These are phyloP conservation scores for Colletotrichum sp. DNA, from an alignment of 2,329 filamentous ascomycete species.

Conservation along the genomic window DNA sequence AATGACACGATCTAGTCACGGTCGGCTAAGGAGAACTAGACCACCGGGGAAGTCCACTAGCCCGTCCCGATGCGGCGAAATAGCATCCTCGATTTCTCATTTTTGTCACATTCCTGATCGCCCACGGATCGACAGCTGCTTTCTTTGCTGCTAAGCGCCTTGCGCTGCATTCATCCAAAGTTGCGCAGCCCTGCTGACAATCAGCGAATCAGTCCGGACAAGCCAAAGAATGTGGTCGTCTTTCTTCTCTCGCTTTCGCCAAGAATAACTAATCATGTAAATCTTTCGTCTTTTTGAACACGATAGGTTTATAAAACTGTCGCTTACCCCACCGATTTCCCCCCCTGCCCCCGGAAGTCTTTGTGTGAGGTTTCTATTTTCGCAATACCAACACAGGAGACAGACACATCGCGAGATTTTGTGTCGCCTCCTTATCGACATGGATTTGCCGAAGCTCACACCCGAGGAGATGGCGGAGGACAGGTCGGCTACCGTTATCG, in stretches of 20 bases:
- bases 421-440: neutral
- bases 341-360: neutral
- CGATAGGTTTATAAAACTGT: neutral
- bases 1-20: neutral
- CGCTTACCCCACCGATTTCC: neutral
- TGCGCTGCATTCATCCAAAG: neutral
- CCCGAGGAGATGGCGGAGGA: constrained; percentile 12
- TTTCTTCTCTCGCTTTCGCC: neutral
- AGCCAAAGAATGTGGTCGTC: neutral
- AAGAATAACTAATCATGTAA: neutral
- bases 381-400: no score
- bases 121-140: neutral
- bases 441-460: constrained; percentile 6
- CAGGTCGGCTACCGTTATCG: constrained; percentile 19
- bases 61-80: neutral
- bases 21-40: neutral
- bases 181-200: neutral
- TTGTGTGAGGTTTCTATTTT: neutral
- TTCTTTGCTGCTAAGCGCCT: neutral
- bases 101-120: neutral
- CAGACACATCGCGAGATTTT: neutral
- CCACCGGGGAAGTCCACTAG: neutral
- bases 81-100: neutral
- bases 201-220: neutral
- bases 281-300: neutral